Base-by-base conservation (phyloP, 2,329 filamentous ascomycete species). In the Diaporthe ilicicola region DNA sequence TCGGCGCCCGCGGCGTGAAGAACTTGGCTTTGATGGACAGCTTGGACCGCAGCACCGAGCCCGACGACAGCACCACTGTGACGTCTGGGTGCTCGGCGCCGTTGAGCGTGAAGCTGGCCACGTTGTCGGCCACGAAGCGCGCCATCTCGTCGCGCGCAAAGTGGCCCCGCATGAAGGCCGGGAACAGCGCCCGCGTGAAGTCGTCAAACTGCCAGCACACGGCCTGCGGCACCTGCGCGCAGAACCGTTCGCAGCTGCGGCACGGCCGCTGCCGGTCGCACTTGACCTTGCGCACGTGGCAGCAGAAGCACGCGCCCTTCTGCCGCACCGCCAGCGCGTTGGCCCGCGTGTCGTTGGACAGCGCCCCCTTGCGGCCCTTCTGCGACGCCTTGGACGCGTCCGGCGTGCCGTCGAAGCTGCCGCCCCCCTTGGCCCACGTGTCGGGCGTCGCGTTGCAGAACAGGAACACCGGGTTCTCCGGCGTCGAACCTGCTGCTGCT, bases 181-280 rank as follows among this genome's bases (percentile, higher is more conserved):
- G 88, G 69, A 89, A 89, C 32, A 90, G 75, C 2, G 86, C 81
- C 0, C 81, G 80, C 9, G 86, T 72, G 71, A 90, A 90, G 76
- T 89, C 87, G 50, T 83, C 82, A 71, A 90, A 89, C 76, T 87
- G 86, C 88, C 88, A 89, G 79, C 88, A 90, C 29, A 90, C 82
- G 24, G 87, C 83, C 74, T 88, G 85, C 1, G 87, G 87, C 17
- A 88, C 81, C 62, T 83, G 79, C 2, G 81, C 76, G 67, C 83
- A 82, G 67, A 89, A 82, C 77, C 87, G 87, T 74, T 82, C 83
- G 81, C 88, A 90, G 79, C 85, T 88, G 77, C 84, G 84, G 79
- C 88, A 90, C 0, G 88, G 87, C 55, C 87, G 81, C 74, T 87
- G 83, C 73, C 84, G 84, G 76, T 88, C 86, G 73, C 88, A 89